phyloP scores from a whole-genome alignment of 2,329 filamentous ascomycete genomes.

The Talaromyces sp. region DNA sequence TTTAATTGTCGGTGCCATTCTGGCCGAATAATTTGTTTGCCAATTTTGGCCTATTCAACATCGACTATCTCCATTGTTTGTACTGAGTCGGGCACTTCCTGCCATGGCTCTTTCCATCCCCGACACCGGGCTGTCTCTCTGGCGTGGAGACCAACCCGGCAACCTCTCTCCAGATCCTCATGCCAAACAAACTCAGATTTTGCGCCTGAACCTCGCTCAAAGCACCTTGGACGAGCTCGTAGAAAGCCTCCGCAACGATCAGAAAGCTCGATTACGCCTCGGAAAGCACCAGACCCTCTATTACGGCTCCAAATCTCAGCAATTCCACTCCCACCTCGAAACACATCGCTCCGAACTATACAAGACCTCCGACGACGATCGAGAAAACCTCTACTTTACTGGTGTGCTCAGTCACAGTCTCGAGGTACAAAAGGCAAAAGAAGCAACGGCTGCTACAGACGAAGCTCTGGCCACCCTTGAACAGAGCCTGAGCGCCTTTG shows the following conservation, averaged over 20 bases:
- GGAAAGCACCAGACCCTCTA: constrained; percentile 54
- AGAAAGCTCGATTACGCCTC: constrained; percentile 45
- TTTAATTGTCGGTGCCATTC: background rate
- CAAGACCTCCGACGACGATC: constrained; percentile 39
- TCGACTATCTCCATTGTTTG: background rate
- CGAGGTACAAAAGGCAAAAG: constrained; percentile 53
- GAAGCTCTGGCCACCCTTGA: constrained; percentile 58
- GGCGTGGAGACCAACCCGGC: constrained; percentile 28
- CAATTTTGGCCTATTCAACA: background rate
- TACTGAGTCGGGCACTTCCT: constrained; percentile 3
- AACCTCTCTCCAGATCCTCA: constrained; percentile 26
- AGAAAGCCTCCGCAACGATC: constrained; percentile 39
- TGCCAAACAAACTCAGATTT: constrained; percentile 40
- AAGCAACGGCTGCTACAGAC: constrained; percentile 55
- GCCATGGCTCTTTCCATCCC: constrained; percentile 39
- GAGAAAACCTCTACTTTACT: constrained; percentile 52
- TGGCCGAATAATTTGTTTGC: background rate
- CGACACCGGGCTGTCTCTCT: constrained; percentile 40
- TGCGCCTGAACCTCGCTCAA: constrained; percentile 46
- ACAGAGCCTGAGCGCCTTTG: constrained; percentile 56
- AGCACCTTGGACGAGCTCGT: constrained; percentile 46
- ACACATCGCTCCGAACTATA: constrained; percentile 58
- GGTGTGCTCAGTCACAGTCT: constrained; percentile 58
- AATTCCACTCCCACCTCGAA: constrained; percentile 53
- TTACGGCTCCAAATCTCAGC: constrained; percentile 55